Evolutionary conservation across 139 green algal species (phyloP).

Genomic region (Picochlorum sp.): DNA sequence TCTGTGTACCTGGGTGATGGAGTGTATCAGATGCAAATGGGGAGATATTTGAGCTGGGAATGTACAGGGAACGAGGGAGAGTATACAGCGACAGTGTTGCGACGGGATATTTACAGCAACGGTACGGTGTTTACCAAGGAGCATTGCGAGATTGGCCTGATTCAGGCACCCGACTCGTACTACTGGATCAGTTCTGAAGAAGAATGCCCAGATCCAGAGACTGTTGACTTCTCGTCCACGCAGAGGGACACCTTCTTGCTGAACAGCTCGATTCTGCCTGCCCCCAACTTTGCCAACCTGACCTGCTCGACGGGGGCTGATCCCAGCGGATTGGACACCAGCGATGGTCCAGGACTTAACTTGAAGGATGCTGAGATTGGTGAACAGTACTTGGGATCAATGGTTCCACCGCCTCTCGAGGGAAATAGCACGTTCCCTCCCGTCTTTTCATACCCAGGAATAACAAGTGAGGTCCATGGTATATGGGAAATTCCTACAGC

Average conservation of each 20-base stretch:
- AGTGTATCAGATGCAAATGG: neutral
- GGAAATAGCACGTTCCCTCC: neutral
- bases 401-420: neutral
- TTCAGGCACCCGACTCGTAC: neutral
- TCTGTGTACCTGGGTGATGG: neutral
- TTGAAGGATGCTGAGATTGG: neutral
- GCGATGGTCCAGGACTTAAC: neutral
- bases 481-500: neutral
- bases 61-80: neutral
- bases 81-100: neutral
- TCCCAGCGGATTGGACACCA: neutral
- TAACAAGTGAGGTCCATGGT: neutral
- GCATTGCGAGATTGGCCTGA: neutral
- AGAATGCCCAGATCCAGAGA: neutral
- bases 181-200: neutral
- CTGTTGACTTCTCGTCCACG: neutral
- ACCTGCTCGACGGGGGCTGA: neutral
- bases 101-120: neutral
- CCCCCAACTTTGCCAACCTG: neutral
- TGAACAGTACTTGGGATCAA: neutral
- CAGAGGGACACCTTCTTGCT: neutral
- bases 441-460: neutral
- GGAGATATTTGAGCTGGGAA: neutral
- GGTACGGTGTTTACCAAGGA: neutral
- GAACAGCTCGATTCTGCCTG: neutral